phyloP scores from a whole-genome alignment of 306 rosid genomes.

The Prunus campanulata region DNA sequence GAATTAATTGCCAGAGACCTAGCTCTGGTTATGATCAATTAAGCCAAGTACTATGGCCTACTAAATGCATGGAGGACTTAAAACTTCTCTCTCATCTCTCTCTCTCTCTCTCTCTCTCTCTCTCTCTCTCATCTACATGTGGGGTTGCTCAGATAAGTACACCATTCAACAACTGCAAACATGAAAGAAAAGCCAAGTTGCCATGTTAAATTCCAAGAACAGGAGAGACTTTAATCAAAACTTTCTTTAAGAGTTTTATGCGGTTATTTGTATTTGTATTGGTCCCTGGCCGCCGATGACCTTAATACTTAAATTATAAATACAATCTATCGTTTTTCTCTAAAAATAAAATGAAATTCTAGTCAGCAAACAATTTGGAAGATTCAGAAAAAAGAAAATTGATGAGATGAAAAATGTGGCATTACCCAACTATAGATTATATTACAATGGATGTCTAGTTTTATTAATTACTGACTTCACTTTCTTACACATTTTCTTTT shows the following conservation, averaged over 20 bases:
- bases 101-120: not conserved
- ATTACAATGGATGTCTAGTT: too few relatives aligned
- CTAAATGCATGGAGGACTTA: slow-evolving; percentile 20
- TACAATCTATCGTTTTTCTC: accelerated
- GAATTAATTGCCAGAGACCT: slow-evolving; percentile 14
- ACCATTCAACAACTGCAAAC: slow-evolving; percentile 26
- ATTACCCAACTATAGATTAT: too few relatives aligned
- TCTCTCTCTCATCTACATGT: slow-evolving; percentile 7
- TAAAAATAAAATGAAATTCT: too few relatives aligned
- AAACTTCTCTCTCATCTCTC: not conserved
- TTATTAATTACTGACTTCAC: not conserved
- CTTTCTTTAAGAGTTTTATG: too few relatives aligned
- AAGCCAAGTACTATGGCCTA: slow-evolving; percentile 34
- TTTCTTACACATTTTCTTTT: not conserved
- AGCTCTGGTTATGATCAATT: slow-evolving; percentile 13
- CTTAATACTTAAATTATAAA: too few relatives aligned
- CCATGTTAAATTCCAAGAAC: slow-evolving; percentile 14
- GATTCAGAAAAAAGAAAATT: too few relatives aligned
- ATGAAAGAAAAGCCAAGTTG: slow-evolving; percentile 24
- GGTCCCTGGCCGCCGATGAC: too few relatives aligned
- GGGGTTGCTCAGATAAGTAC: slow-evolving; percentile 27
- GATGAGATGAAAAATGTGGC: too few relatives aligned
- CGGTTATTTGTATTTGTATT: too few relatives aligned
- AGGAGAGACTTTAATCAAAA: not conserved
- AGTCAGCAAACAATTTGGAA: too few relatives aligned